phyloP scores from a whole-genome alignment of 1,139 yeast species.

The Suhomyces chickasaworum region DNA sequence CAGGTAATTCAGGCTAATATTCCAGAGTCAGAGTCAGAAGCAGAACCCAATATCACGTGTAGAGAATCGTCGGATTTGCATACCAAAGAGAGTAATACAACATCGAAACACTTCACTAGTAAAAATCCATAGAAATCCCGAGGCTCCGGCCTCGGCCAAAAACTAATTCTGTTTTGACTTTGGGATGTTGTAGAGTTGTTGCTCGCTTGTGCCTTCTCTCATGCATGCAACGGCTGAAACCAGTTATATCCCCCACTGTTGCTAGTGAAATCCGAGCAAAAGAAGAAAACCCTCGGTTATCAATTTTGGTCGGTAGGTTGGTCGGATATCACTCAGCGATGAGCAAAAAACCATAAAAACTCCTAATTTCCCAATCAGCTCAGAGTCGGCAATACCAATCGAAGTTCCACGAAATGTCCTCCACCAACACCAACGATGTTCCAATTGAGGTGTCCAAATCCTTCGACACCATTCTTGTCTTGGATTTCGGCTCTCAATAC shows the following conservation, averaged over 20 bases:
- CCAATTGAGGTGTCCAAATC: slow-evolving; percentile 72
- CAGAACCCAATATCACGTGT: slow-evolving; percentile 1
- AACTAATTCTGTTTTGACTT: no score
- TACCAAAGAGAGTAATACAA: no score
- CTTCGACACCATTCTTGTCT: slow-evolving; percentile 94
- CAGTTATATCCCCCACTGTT: no score
- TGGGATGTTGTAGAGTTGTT: neutral
- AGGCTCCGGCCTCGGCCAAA: neutral
- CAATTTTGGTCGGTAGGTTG: no score
- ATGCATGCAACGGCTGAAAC: neutral
- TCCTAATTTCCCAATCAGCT: slow-evolving; percentile 1
- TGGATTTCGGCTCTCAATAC: slow-evolving; percentile 98
- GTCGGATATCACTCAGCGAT: slow-evolving; percentile 11
- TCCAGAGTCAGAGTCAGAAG: neutral
- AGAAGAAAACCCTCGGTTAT: neutral
- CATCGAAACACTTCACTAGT: no score
- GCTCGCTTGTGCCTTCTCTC: slow-evolving; percentile 7
- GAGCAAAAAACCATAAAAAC: slow-evolving; percentile 14
- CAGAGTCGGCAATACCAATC: slow-evolving; percentile 7
- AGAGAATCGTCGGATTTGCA: neutral
- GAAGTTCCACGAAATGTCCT: slow-evolving; percentile 13
- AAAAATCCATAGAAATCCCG: no score
- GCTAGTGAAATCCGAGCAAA: no score
- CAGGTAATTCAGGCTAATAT: neutral
- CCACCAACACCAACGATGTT: slow-evolving; percentile 28